A percentile compares a stretch with the other conserved stretches of the same genome.
Evolutionary conservation across 257 asterid genomes (phyloP).

Genomic region (Solanum microdontum): DNA sequence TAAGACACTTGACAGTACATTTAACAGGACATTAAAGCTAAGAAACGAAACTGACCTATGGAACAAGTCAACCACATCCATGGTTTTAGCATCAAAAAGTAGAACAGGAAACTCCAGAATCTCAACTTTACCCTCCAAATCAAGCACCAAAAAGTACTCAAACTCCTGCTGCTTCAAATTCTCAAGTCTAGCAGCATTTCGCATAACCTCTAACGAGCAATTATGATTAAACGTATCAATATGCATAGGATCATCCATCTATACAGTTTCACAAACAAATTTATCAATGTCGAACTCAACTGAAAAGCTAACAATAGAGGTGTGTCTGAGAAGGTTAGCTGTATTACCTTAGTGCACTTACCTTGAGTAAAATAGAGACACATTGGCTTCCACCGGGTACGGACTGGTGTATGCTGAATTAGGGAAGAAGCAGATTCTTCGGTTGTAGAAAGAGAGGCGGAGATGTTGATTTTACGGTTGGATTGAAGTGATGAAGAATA

Average conservation of each 20-base stretch:
- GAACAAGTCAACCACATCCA: conserved; percentile 66
- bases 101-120: conserved; percentile 89
- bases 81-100: conserved; percentile 64
- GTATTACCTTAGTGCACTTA: conserved; percentile 72
- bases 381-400: conserved; percentile 63
- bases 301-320: neutral
- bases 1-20: neutral
- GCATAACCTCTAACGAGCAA: conserved; percentile 34
- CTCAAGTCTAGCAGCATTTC: conserved; percentile 8
- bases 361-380: conserved; percentile 79
- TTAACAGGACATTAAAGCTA: neutral
- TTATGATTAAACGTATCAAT: conserved; percentile 55
- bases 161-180: conserved; percentile 43
- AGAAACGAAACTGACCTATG: conserved; percentile 45
- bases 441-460: conserved; percentile 17
- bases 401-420: conserved; percentile 8
- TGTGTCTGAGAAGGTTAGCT: neutral
- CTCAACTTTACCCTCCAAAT: conserved; percentile 99
- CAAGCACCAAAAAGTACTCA: conserved; percentile 82
- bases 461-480: conserved; percentile 6
- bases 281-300: neutral
- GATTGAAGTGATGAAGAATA: conserved; percentile 5
- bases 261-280: neutral
- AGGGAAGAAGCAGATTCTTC: conserved; percentile 30
- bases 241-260: conserved; percentile 75